Base-by-base conservation (phyloP, 768 basidiomycete species). In the Termitomyces sp. region DNA sequence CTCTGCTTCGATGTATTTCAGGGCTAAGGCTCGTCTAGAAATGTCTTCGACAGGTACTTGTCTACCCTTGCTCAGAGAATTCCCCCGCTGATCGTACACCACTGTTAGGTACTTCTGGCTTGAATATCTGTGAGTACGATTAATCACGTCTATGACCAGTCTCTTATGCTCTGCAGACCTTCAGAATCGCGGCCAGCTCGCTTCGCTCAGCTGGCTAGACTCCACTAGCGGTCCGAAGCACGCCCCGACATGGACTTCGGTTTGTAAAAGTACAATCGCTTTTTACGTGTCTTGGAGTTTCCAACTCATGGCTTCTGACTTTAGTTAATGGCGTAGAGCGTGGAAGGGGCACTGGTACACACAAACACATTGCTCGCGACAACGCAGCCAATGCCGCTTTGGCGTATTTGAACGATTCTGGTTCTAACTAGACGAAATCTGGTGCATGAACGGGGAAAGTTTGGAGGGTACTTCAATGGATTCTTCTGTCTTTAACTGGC, bases 131-230 rank as follows among this genome's bases (percentile, higher is more conserved):
- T 76, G 55, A 54, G 70, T 63, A 20, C 16, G 10, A 49, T 18
- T 52, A 35, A 18, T 46, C 8, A 13, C 55, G 9, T 26, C 33
- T 16, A n/a, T 59, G 32, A 30, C 14, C n/a, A 60, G 26, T 38
- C 50, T 36, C 51, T 55, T 46, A 65, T 40, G 45, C 36, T 32
- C 36, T 22, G 20, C 42, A 87, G 87, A 84, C 68, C 73, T 89
- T 26, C 84, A 86, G 66, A 70, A 69, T n/a, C 70, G 67, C 42
- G 72, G 73, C 14, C 70, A 71, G 35, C 65, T 74, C 36, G 57
- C 77, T 18, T 64, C 79, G 30, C 74, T 88, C 30, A 83, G 77
- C 63, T 89, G 85, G 84, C 65, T 73, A 22, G 82, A 86, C 47
- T 73, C 71, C 0, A 66, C 63, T 6, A 68, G 68, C 10, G 85